Conservation (phyloP, 2,329 filamentous ascomycete species). For the Colletotrichum trifolii region DNA sequence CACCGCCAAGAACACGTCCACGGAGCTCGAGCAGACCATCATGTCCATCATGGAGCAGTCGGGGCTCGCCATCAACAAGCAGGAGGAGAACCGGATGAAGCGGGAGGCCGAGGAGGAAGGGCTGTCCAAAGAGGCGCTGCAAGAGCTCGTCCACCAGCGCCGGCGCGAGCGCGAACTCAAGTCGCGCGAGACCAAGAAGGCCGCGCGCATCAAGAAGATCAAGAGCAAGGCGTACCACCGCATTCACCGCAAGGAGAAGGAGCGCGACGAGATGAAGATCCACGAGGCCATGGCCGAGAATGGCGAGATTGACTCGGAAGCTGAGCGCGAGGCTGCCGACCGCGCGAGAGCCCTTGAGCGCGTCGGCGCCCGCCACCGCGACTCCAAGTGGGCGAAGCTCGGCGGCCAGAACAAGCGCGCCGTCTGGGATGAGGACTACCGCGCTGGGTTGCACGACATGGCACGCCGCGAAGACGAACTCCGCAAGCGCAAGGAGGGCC, state of each 20-base stretch:
- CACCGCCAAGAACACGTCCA: constrained; percentile 70
- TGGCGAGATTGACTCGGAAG: constrained; percentile 72
- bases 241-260: constrained; percentile 82
- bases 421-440: constrained; percentile 89
- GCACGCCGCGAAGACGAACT: constrained; percentile 85
- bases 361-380: constrained; percentile 85
- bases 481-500: constrained; percentile 81
- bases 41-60: constrained; percentile 91
- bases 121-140: constrained; percentile 77
- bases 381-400: constrained; percentile 93
- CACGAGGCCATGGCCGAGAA: constrained; percentile 65
- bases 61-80: constrained; percentile 70
- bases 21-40: constrained; percentile 86
- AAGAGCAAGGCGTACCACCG: constrained; percentile 96
- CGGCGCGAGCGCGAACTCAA: constrained; percentile 85
- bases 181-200: constrained; percentile 87
- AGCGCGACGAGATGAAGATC: constrained; percentile 64
- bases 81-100: constrained; percentile 60
- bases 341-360: constrained; percentile 83
- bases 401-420: constrained; percentile 82
- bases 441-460: constrained; percentile 82
- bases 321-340: constrained; percentile 73
- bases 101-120: constrained; percentile 76
- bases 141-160: constrained; percentile 78
- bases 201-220: constrained; percentile 97